Evolutionary conservation across 2,329 filamentous ascomycete genomes (phyloP).

Genomic region (Fusarium staphyleae): DNA sequence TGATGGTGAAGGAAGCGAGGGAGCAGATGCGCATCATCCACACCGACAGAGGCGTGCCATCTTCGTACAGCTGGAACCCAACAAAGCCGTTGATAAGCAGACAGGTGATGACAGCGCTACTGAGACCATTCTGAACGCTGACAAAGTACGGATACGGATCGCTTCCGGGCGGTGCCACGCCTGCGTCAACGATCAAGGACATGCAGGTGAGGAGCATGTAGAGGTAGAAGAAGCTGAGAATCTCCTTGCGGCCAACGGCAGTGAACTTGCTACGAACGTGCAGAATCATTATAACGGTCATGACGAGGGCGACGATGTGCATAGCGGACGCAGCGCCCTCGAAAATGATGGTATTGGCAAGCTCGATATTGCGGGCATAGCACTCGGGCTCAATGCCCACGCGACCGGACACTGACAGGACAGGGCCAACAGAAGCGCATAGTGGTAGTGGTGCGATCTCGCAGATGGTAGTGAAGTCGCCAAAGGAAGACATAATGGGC

Average conservation of each 20-base stretch:
- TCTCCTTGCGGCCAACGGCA: constrained; percentile 80
- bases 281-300: constrained; percentile 97
- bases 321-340: constrained; percentile 89
- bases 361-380: constrained; percentile 92
- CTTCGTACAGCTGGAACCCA: constrained; percentile 97
- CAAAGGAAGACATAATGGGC: constrained; percentile 77
- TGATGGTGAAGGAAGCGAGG: constrained; percentile 81
- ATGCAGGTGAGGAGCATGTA: constrained; percentile 90
- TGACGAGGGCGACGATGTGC: constrained; percentile 87
- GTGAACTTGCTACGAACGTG: constrained; percentile 98
- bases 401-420: constrained; percentile 69
- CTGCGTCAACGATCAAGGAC: constrained; percentile 90
- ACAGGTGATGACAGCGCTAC: constrained; percentile 85
- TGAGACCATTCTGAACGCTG: constrained; percentile 82
- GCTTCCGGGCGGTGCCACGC: constrained; percentile 85
- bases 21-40: constrained; percentile 89
- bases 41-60: constrained; percentile 90
- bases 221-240: constrained; percentile 93
- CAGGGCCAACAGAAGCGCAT: constrained; percentile 83
- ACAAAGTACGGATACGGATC: constrained; percentile 89
- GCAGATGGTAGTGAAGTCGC: constrained; percentile 89
- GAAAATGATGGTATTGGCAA: constrained; percentile 99
- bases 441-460: constrained; percentile 83
- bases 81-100: constrained; percentile 97
- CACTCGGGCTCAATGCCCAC: constrained; percentile 88